Evolutionary conservation across 805 yeast species (phyloP).

Genomic region (Starmerella potacharoeniae): DNA sequence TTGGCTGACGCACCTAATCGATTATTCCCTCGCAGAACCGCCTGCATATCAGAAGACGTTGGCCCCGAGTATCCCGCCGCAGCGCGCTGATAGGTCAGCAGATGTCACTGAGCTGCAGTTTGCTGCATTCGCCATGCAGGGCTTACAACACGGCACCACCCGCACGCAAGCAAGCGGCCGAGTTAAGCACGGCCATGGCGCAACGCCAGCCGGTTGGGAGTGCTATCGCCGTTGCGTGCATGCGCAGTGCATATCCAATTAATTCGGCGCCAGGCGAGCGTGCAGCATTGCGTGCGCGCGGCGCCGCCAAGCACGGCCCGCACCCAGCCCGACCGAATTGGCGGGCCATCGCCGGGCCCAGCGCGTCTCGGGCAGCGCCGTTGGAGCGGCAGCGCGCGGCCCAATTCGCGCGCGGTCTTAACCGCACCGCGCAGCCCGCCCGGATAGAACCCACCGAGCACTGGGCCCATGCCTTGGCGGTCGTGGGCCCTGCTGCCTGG

Average conservation of each 20-base stretch:
- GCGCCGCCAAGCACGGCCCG: too few relatives aligned
- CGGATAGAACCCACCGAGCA: neutral
- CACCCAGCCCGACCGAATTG: too few relatives aligned
- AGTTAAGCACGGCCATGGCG: neutral
- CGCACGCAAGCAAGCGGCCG: too few relatives aligned
- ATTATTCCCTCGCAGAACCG: neutral
- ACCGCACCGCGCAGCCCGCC: too few relatives aligned
- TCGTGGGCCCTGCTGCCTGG: neutral
- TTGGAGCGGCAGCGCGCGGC: too few relatives aligned
- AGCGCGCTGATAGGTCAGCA: neutral
- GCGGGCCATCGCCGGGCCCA: too few relatives aligned
- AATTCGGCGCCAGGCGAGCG: neutral
- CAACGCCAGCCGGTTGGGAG: neutral
- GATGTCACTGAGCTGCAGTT: neutral
- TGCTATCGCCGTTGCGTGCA: neutral
- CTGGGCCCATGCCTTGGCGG: neutral
- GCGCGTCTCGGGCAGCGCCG: too few relatives aligned
- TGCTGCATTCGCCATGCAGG: neutral
- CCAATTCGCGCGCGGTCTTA: too few relatives aligned
- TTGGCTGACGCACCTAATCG: neutral
- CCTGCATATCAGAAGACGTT: neutral
- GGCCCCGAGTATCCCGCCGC: neutral
- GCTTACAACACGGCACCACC: neutral
- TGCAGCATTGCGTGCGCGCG: too few relatives aligned
- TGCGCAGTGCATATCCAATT: neutral